These are phyloP conservation scores for Tolypocladium tundrense DNA, from an alignment of 2,329 filamentous ascomycete genomes.

Conservation along the genomic window DNA sequence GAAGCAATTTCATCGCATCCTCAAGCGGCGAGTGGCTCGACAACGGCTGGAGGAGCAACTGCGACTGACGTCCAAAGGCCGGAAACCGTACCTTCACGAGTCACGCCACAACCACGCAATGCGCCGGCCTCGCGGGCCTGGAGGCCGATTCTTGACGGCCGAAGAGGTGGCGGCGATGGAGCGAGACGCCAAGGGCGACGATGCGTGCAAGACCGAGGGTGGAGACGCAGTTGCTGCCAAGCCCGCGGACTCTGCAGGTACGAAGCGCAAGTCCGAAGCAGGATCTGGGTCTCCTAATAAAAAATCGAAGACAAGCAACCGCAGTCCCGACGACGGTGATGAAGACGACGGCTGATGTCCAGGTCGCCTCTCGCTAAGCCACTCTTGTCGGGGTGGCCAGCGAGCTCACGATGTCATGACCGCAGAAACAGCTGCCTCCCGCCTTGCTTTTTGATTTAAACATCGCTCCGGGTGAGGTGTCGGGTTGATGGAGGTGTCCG, in stretches of 20 bases:
- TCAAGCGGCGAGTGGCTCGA: conserved; percentile 86
- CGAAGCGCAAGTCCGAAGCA: conserved; percentile 52
- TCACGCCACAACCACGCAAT: conserved; percentile 97
- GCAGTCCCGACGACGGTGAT: conserved; percentile 29
- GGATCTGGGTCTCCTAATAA: conserved; percentile 40
- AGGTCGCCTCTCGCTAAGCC: background rate
- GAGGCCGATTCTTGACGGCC: conserved; percentile 89
- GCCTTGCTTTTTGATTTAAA: conserved; percentile 5
- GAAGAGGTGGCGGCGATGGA: conserved; percentile 93
- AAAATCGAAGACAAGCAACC: conserved; percentile 43
- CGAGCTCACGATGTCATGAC: conserved; percentile 27
- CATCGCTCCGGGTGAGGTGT: conserved; percentile 4
- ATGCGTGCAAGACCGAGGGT: conserved; percentile 19
- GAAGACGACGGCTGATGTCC: conserved; percentile 16
- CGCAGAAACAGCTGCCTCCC: conserved; percentile 8
- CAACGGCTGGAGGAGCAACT: conserved; percentile 91
- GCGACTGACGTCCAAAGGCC: conserved; percentile 83
- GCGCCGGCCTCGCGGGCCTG: conserved; percentile 85
- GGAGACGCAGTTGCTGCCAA: conserved; percentile 13
- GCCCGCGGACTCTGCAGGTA: conserved; percentile 25
- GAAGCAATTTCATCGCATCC: conserved; percentile 94
- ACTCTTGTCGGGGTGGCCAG: background rate
- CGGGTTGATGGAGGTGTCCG: conserved; percentile 6
- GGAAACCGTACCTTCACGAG: conserved; percentile 95
- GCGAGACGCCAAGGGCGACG: conserved; percentile 39